Evolutionary conservation across 306 rosid species (phyloP), one percentile per base, ranked within the genome.

Genomic region (Cucurbita ficifolia): DNA sequence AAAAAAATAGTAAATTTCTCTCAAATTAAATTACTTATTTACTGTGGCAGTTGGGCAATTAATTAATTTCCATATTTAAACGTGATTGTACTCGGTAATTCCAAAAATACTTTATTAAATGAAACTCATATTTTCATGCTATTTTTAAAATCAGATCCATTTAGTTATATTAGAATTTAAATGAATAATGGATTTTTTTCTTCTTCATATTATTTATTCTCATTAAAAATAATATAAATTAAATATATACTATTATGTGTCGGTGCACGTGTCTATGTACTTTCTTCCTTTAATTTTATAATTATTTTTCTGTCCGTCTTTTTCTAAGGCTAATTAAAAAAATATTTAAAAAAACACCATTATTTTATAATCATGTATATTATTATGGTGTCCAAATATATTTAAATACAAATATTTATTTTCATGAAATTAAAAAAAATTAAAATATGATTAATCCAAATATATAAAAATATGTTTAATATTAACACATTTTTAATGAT

Each of bases 201-300:
- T 42, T 42, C 4, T 55, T 13, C 14, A 55, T 11, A 11, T 58
- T 3, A 58, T 24, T 24, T 24, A 58, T 24, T 11, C 4, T 14
- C 39, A 58, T 6, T 14, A 35, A 61, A 60, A 7, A n/a, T 2
- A 39, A 11, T 1, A 42, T 5, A 11, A 42, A 18, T 42, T 10
- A 40, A 5, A 42, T 17, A 40, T 8, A 8, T 7, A 11, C 9
- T 8, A 62, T 17, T 5, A 65, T 42, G 19, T 67, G 73, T 67
- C 55, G 73, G 73, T 67, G 73, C 73, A 67, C 73, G 73, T 67
- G 73, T 12, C 29, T 18, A 40, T 63, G 70, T 63, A 63, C 51
- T 45, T 13, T 9, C 0, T 43, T 3, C 12, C 36, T 0, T 21
- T 65, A 19, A 65, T 45, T 67, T 12, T 67, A 4, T 39, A 8